phyloP scores from a whole-genome alignment of 2,329 filamentous ascomycete genomes.

The Talaromyces sp. region DNA sequence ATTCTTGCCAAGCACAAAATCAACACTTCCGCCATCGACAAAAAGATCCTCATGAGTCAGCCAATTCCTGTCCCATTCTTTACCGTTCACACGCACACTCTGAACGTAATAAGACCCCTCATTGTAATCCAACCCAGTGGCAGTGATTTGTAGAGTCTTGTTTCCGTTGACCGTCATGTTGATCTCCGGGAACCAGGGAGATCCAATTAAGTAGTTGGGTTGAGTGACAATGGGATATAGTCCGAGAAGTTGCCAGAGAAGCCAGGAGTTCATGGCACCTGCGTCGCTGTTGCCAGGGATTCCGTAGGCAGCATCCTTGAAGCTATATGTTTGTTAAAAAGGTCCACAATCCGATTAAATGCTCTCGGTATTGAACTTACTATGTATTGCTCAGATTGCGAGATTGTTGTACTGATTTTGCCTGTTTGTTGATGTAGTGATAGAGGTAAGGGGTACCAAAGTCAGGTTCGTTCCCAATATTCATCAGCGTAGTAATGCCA shows the following conservation, averaged over 20 bases:
- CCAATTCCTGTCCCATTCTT: conserved; percentile 56
- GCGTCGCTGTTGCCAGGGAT: conserved; percentile 69
- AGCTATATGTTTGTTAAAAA: conserved; percentile 34
- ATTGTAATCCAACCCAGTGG: conserved; percentile 39
- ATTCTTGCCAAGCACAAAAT: conserved; percentile 47
- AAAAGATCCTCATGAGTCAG: conserved; percentile 52
- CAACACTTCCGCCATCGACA: conserved; percentile 46
- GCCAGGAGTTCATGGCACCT: conserved; percentile 54
- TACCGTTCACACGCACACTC: conserved; percentile 53
- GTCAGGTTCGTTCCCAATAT: conserved; percentile 61
- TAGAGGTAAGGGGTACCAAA: conserved; percentile 69
- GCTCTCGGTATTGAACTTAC: conserved; percentile 20
- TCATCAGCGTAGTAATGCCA: conserved; percentile 56
- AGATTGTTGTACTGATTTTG: conserved; percentile 60
- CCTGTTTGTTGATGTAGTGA: conserved; percentile 65
- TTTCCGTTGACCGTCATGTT: conserved; percentile 35
- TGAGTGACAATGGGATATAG: conserved; percentile 51
- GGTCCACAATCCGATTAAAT: neutral
- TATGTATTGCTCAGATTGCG: conserved; percentile 59
- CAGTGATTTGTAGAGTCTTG: conserved; percentile 48
- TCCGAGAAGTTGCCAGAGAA: conserved; percentile 53
- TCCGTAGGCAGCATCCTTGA: conserved; percentile 55
- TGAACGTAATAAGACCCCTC: conserved; percentile 53
- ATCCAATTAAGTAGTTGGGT: conserved; percentile 48
- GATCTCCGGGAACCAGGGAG: conserved; percentile 46